These are phyloP conservation scores for Seiridium cupressi DNA, from an alignment of 2,329 filamentous ascomycete genomes.

Conservation along the genomic window DNA sequence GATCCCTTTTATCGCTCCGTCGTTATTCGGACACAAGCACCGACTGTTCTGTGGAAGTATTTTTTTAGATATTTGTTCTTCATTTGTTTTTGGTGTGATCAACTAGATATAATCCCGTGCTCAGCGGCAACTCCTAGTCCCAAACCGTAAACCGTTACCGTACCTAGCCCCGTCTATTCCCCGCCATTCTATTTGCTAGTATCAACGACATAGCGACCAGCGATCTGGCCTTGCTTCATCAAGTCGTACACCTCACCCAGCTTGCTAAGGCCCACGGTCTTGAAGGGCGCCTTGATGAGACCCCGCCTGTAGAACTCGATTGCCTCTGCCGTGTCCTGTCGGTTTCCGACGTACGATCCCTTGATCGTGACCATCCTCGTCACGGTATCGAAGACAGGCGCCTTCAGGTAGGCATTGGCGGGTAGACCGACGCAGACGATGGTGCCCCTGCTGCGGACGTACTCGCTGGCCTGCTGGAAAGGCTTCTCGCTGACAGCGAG, in stretches of 20 bases:
- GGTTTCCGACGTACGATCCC: slow-evolving; percentile 91
- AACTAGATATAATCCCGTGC: neutral
- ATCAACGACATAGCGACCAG: slow-evolving; percentile 78
- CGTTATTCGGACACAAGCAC: too few relatives aligned
- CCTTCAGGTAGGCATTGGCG: slow-evolving; percentile 73
- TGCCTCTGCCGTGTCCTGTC: slow-evolving; percentile 83
- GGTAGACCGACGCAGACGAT: slow-evolving; percentile 91
- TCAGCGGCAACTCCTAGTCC: neutral
- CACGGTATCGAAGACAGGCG: slow-evolving; percentile 87
- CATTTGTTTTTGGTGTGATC: neutral
- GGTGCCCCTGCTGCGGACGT: slow-evolving; percentile 78
- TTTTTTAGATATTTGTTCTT: neutral
- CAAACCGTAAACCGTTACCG: neutral
- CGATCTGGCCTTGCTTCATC: slow-evolving; percentile 69
- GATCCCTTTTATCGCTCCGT: too few relatives aligned
- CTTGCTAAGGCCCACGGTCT: slow-evolving; percentile 78
- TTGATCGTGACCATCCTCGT: slow-evolving; percentile 89
- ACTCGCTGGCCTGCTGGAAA: slow-evolving; percentile 90
- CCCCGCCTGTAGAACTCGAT: slow-evolving; percentile 86
- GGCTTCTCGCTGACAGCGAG: slow-evolving; percentile 87
- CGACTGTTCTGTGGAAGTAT: neutral
- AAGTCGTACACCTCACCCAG: slow-evolving; percentile 77
- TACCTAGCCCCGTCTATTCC: too few relatives aligned
- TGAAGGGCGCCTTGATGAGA: slow-evolving; percentile 83
- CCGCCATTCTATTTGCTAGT: slow-evolving; percentile 54